Evolutionary conservation across 495 filamentous ascomycete genomes (phyloP), one percentile per base, ranked within the genome.

Genomic region (Clavariopsis aquatica): DNA sequence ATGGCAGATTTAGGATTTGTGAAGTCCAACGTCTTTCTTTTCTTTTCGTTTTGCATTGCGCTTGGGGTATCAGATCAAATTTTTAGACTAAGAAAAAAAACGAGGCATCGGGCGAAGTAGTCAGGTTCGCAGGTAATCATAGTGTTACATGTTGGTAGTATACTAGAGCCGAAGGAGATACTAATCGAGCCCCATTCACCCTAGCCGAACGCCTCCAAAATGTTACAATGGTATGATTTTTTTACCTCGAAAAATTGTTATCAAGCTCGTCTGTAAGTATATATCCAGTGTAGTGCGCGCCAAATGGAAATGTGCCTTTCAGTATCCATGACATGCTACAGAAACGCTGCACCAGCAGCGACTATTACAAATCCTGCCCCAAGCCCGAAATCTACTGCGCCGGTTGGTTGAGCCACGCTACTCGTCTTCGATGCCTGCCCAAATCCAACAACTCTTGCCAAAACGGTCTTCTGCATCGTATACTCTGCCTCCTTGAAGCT

Each of bases 401-500:
- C 38, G 3, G 38, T 43, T 17, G 38, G 38, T 17, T 3, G 2
- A 8, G 9, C 38, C 15, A 43, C 38, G n/a, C 38, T 43, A 8
- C 24, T 15, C 31, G 31, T 38, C 6, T 28, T 55, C 5, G 26
- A 2, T 10, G 26, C 19, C 31, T 26, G 26, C 4, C 52, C 27
- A 20, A 6, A 9, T 20, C 20, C 52, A 15, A 55, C n/a, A 24
- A 55, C 52, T 5, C n/a, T 12, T 8, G 5, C 19, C 19, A 38
- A 9, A 5, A 55, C 27, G 24, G 26, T 55, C 52, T 55, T 55
- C 29, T 31, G 26, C 26, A 19, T 19, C 26, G 20, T 22, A 8
- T 28, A 55, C 26, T 55, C 26, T 1, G 20, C 52, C 24, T 55
- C 52, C 19, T 55, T 55, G 29, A 31, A 55, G 12, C 24, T 31